Evolutionary conservation across 805 yeast species (phyloP), one percentile per base, ranked within the genome.

Genomic region (Hanseniaspora nectarophila): DNA sequence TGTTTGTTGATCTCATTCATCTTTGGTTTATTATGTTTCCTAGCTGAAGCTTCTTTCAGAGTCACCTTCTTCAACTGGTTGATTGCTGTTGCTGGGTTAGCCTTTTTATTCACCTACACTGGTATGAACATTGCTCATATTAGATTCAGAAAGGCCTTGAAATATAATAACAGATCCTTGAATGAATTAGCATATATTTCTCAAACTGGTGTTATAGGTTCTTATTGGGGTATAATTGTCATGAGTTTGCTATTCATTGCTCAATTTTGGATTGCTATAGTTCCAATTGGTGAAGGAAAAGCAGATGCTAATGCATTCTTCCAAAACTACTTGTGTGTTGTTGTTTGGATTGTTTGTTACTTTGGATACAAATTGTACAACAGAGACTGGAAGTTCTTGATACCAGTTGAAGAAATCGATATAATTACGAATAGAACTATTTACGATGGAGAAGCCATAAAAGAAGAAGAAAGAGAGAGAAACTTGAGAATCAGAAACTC

Each of bases 231-330:
- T 6, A 61, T 75, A 12, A 49, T 70, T 12, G 64, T 81, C 57
- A 75, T 78, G 61, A 50, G 68, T 8, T 67, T 79, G 54, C 71
- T 80, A 26, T 59, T 80, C 24, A 64, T 74, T 47, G 82, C 80
- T 2, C 84, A 79, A 60, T 78, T 80, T 63, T 80, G 83, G 81
- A 73, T 82, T 55, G 89, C 92, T 6, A 67, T 85, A 39, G 84
- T 72, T 72, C 95, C 95, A 53, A 61, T 78, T 45, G 78, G 78
- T 56, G 81, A 84, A 8, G 48, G 37, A 15, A 58, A 56, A 21
- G 59, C 70, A 37, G 63, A 65, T 44, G 82, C 78, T 7, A 60
- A 63, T 40, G 60, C 56, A 21, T 74, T 75, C 61, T 73, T 76
- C 59, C 67, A 68, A 56, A 66, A 70, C 37, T 73, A 71, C 57